These are phyloP conservation scores for Calocybe gangraenosa DNA, from an alignment of 768 basidiomycete genomes.

Conservation along the genomic window DNA sequence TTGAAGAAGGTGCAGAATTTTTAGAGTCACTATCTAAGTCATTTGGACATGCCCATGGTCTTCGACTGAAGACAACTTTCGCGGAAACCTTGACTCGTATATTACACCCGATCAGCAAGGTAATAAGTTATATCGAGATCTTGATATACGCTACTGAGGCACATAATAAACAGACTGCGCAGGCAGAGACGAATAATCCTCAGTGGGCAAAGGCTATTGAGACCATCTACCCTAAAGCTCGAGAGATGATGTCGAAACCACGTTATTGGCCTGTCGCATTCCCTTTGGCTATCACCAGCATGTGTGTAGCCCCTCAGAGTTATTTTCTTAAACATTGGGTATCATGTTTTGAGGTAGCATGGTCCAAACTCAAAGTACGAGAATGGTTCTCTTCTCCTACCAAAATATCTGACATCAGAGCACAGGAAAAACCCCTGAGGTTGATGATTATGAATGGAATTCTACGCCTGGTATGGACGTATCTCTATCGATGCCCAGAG, in stretches of 20 bases:
- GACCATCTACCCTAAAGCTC: constrained; percentile 74
- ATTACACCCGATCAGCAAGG: constrained; percentile 88
- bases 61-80: constrained; percentile 78
- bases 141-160: constrained; percentile 4
- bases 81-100: constrained; percentile 76
- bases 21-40: constrained; percentile 79
- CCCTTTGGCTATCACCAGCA: constrained; percentile 74
- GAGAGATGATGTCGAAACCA: constrained; percentile 82
- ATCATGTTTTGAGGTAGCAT: constrained; percentile 63
- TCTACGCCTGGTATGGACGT: constrained; percentile 86
- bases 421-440: constrained; percentile 75
- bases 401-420: background rate
- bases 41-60: constrained; percentile 80
- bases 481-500: constrained; percentile 91
- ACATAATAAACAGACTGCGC: constrained; percentile 60
- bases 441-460: constrained; percentile 76
- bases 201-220: constrained; percentile 93
- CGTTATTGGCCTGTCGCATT: constrained; percentile 89
- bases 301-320: constrained; percentile 85
- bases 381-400: background rate
- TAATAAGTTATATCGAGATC: constrained; percentile 19
- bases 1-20: constrained; percentile 92
- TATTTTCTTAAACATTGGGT: constrained; percentile 84
- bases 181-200: constrained; percentile 94
- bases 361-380: constrained; percentile 76